A percentile compares a stretch with the other conserved stretches of the same genome.
phyloP scores from a whole-genome alignment of 1,284 basidiomycete genomes.

The Apiotrichum siamense region DNA sequence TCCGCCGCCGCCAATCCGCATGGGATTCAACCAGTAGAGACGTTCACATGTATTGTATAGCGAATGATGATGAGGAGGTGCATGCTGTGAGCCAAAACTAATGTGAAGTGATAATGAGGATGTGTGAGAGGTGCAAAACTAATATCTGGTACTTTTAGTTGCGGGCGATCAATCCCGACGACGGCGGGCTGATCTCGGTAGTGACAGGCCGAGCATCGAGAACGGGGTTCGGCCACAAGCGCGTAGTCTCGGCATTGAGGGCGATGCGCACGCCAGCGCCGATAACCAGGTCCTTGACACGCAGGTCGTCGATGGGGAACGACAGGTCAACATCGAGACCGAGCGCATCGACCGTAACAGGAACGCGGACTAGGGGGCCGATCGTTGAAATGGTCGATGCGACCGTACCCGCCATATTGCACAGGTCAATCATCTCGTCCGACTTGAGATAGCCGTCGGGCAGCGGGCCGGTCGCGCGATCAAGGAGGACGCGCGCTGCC shows the following conservation, averaged over 20 bases:
- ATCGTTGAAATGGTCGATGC: not conserved
- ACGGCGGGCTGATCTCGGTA: slow-evolving; percentile 8
- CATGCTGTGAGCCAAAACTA: slow-evolving; percentile 1
- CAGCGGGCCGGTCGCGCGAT: slow-evolving; percentile 2
- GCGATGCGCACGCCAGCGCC: slow-evolving; percentile 30
- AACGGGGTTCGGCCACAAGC: slow-evolving; percentile 28
- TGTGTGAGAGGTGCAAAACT: too few species aligned
- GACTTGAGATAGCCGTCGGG: not conserved
- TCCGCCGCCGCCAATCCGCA: slow-evolving; percentile 37
- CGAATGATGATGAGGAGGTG: slow-evolving; percentile 4
- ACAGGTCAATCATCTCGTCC: not conserved
- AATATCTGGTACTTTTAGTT: too few species aligned
- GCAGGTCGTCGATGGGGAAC: not conserved
- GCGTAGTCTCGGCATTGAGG: not conserved
- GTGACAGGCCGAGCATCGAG: slow-evolving; percentile 3
- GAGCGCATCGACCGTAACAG: not conserved
- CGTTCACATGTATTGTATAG: not conserved
- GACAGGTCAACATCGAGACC: not conserved
- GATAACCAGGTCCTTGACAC: not conserved
- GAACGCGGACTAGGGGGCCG: not conserved
- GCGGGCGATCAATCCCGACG: too few species aligned
- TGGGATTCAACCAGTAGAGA: slow-evolving; percentile 36
- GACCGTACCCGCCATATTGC: not conserved
- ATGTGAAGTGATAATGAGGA: slow-evolving; percentile 15
- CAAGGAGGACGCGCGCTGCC: slow-evolving; percentile 20